Evolutionary conservation across 1,284 basidiomycete species (phyloP), one percentile per base, ranked within the genome.

Genomic region (Anthracocystis walkeri): DNA sequence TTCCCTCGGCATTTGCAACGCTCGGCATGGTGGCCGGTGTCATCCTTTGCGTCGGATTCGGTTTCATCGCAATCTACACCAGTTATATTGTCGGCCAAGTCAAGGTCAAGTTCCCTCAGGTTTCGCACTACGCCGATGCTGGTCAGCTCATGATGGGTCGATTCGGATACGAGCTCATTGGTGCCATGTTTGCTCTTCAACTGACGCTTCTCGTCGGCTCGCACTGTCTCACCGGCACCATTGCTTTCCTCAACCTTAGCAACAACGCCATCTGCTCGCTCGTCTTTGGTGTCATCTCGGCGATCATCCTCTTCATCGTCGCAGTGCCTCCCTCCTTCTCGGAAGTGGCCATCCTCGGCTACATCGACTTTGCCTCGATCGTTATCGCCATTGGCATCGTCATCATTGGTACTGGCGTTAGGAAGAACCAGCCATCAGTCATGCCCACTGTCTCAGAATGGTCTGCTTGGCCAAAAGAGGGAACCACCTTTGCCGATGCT

Each of bases 341-440:
- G 33, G 75, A 80, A 46, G 67, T 82, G 2, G 78, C 80, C n/a
- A 56, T 79, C 14, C 65, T 82, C 23, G 81, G 79, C 10, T 81
- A 80, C 72, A 77, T 82, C 48, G 81, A 82, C 60, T 82, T 81
- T 48, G 76, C 58, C 8, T 75, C 71, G n/a, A 82, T 82, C 65
- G 61, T 75, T 33, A 35, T 72, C 23, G 81, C 81, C 45, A 80
- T 82, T 33, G 54, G 79, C 27, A 49, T 80, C 50, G 77, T 77
- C 48, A 79, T 81, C 60, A 74, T 82, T 21, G 80, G 70, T n/a
- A 75, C 74, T 3, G 79, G 79, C 21, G 50, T 82, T 44, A 58
- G 64, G 46, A 75, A 73, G 2, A 38, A 27, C 25, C 52, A 76
- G 35, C 20, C 55, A 25, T 23, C 57, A 6, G 73, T 65, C 2